Evolutionary conservation across 352 stramenopile genomes (phyloP), one percentile per base, ranked within the genome.

Genomic region (Phytophthora cryptogea): DNA sequence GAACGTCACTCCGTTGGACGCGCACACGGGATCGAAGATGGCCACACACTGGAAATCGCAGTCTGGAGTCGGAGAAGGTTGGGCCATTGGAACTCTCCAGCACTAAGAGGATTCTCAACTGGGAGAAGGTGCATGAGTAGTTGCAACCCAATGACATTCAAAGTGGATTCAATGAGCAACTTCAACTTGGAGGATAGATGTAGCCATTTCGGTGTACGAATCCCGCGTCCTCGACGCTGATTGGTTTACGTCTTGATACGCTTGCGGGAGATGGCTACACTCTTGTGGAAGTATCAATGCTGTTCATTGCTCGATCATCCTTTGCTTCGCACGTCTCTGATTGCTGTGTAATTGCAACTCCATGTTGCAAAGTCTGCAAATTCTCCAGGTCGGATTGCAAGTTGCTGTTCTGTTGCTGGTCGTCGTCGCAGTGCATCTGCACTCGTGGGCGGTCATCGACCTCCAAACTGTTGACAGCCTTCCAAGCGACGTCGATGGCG

Each of bases 1-100:
- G 66, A 87, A 90, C 5, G 80, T 88, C 16, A 68, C 27, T 27
- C 75, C 73, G 51, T 88, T 67, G 8, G 80, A 86, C 14, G 58
- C 78, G 44, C 80, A 90, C 8, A 90, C 72, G 5, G 78, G 77
- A n/a, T 54, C 35, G 47, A 70, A 72, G 28, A 68, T 45, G 8
- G 40, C 54, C 8, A 65, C 43, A 37, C 72, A 81, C 9, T 14
- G 20, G 20, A 53, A 54, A 27, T 56, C 35, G 17, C 67, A 75
- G n/a, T n/a, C 41, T 0, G 50, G 45, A 43, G 14, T 28, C 10
- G 59, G 53, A 13, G n/a, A 26, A 48, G 45, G 16, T 13, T 46
- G 57, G 23, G 16, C 13, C 36, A 42, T 42, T 42, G 13, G 20
- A 16, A 23, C 20, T 28, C n/a, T n/a, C n/a, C n/a, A n/a, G n/a